These are phyloP conservation scores for Lepidium africanum DNA, from an alignment of 345 rosid species.

Conservation along the genomic window DNA sequence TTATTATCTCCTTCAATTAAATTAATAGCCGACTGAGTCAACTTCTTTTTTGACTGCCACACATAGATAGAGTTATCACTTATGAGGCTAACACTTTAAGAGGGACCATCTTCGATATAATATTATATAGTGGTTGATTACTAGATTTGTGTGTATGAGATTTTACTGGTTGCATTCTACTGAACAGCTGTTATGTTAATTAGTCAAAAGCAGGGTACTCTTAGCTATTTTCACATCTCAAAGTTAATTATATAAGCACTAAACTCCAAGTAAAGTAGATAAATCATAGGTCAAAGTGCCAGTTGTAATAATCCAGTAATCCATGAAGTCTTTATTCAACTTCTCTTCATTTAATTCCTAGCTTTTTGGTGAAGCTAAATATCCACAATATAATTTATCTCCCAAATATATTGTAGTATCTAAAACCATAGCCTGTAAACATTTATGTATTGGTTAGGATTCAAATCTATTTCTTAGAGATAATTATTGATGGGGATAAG, in stretches of 20 bases:
- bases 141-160: background rate
- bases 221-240: background rate
- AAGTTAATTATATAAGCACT: background rate
- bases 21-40: background rate
- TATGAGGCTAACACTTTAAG: background rate
- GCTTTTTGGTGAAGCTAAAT: background rate
- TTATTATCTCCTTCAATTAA: too few species aligned
- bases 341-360: conserved; percentile 3
- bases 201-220: background rate
- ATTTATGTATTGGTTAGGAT: background rate
- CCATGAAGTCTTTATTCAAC: background rate
- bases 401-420: background rate
- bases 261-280: conserved; percentile 1
- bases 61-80: background rate
- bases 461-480: background rate
- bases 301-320: conserved; percentile 6
- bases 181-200: conserved; percentile 8
- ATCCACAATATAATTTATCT: too few species aligned
- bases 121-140: background rate
- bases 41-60: background rate
- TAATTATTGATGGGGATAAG: background rate
- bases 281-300: conserved; percentile 8
- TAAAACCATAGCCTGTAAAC: background rate
- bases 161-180: background rate
- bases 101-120: background rate